phyloP scores from a whole-genome alignment of 2,329 filamentous ascomycete genomes.

The Colletotrichum sidae region DNA sequence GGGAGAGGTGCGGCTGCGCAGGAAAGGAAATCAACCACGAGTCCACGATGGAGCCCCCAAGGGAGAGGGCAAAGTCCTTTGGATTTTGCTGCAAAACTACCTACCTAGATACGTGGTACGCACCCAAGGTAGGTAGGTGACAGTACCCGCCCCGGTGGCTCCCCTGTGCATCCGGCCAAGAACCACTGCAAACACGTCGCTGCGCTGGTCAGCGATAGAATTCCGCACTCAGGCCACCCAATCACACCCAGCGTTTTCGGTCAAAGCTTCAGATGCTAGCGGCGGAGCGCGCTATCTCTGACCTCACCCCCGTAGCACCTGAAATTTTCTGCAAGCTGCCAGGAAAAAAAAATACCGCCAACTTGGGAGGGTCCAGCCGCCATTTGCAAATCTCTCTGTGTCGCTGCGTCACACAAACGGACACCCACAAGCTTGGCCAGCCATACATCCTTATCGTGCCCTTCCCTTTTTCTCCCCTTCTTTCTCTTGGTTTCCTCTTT shows the following conservation, averaged over 20 bases:
- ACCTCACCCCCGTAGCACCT: slow-evolving; percentile 37
- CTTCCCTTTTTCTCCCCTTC: slow-evolving; percentile 32
- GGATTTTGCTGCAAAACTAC: too few species aligned
- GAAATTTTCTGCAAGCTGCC: slow-evolving; percentile 35
- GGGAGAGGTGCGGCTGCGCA: slow-evolving; percentile 21
- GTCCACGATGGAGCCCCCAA: too few species aligned
- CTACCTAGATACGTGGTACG: too few species aligned
- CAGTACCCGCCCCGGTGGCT: slow-evolving; percentile 5
- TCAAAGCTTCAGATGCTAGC: slow-evolving; percentile 24
- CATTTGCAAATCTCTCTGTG: slow-evolving; percentile 32
- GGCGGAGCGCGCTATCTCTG: slow-evolving; percentile 35
- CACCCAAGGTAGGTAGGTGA: too few species aligned
- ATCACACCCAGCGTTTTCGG: slow-evolving; percentile 2
- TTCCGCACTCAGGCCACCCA: slow-evolving; percentile 14
- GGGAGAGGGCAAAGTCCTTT: too few species aligned
- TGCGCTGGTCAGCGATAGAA: slow-evolving; percentile 9
- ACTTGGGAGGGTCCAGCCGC: slow-evolving; percentile 33
- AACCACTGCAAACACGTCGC: slow-evolving; percentile 12
- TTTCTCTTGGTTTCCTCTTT: slow-evolving; percentile 2
- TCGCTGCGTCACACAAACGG: slow-evolving; percentile 30
- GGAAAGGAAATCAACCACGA: not conserved
- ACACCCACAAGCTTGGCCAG: slow-evolving; percentile 21
- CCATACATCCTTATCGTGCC: slow-evolving; percentile 35
- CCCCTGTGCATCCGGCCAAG: slow-evolving; percentile 27
- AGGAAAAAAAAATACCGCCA: slow-evolving; percentile 29